These are phyloP conservation scores for Anisodus acutangulus DNA, from an alignment of 257 asterid species.

Conservation along the genomic window DNA sequence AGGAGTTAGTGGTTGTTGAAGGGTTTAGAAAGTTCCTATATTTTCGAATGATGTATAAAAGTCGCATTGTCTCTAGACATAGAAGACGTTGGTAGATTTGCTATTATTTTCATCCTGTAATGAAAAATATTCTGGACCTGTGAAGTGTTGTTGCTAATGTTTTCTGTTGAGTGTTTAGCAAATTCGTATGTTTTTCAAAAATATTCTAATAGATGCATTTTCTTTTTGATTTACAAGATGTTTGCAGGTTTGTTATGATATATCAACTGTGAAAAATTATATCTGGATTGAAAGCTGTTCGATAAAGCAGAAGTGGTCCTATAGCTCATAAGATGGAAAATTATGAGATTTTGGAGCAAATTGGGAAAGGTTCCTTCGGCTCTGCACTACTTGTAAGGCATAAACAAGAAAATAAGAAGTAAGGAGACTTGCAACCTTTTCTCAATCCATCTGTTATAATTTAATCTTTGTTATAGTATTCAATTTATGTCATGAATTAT, in stretches of 20 bases:
- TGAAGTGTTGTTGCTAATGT: background rate
- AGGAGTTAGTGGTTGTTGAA: background rate
- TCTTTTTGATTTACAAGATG: background rate
- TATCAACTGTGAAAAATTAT: background rate
- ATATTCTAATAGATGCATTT: background rate
- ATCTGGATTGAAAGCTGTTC: background rate
- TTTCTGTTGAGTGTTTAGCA: background rate
- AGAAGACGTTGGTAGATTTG: background rate
- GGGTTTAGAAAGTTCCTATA: background rate
- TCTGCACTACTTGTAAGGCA: slow-evolving; percentile 96
- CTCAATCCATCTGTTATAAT: background rate
- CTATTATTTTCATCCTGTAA: background rate
- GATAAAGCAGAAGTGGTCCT: slow-evolving; percentile 20
- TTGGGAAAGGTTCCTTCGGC: slow-evolving; percentile 97
- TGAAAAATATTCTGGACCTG: background rate
- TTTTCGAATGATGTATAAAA: background rate
- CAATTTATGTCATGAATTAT: background rate
- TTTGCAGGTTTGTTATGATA: background rate
- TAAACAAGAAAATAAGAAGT: slow-evolving; percentile 91
- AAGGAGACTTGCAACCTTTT: slow-evolving; percentile 39
- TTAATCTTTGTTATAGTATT: background rate
- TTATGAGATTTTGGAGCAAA: slow-evolving; percentile 88
- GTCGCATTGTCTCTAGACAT: background rate
- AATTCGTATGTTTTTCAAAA: background rate
- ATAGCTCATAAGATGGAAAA: slow-evolving; percentile 63